Evolutionary conservation across 2,329 filamentous ascomycete species (phyloP).

Genomic region (Hymenoscyphus infarciens): DNA sequence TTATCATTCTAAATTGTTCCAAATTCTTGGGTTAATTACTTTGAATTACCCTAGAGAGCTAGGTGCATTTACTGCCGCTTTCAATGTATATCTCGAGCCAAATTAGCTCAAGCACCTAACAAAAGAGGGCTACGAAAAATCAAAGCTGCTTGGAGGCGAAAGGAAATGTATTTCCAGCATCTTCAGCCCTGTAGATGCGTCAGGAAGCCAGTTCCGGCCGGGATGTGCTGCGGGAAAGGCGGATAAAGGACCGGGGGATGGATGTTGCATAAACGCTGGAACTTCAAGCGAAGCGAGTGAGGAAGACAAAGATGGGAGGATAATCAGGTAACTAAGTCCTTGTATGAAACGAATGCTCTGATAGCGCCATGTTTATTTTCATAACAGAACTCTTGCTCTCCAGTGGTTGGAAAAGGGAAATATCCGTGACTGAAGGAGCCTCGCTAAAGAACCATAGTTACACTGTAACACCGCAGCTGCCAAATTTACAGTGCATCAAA

Average conservation of each 20-base stretch:
- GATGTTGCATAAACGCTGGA: not conserved
- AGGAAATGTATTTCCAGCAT: not conserved
- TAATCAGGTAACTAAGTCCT: not conserved
- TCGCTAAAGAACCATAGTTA: not conserved
- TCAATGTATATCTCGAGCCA: too few species aligned
- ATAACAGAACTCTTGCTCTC: not conserved
- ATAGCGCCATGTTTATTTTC: not conserved
- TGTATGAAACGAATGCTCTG: not conserved
- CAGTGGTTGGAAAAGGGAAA: not conserved
- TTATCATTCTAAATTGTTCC: too few species aligned
- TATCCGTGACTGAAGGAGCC: not conserved
- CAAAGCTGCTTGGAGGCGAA: not conserved
- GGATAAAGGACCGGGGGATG: not conserved
- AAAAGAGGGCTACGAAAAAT: not conserved
- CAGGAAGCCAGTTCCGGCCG: not conserved
- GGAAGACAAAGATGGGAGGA: not conserved
- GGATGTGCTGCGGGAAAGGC: not conserved
- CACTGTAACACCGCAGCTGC: not conserved
- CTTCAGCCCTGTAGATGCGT: slow-evolving; percentile 1
- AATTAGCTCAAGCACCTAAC: not conserved
- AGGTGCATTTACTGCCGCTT: too few species aligned
- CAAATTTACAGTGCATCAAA: not conserved
- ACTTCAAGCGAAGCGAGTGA: not conserved
- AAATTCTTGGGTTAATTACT: too few species aligned
- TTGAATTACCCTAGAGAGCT: too few species aligned